These are phyloP conservation scores for Pythium rishiriense DNA, from an alignment of 352 stramenopile species.

Conservation along the genomic window DNA sequence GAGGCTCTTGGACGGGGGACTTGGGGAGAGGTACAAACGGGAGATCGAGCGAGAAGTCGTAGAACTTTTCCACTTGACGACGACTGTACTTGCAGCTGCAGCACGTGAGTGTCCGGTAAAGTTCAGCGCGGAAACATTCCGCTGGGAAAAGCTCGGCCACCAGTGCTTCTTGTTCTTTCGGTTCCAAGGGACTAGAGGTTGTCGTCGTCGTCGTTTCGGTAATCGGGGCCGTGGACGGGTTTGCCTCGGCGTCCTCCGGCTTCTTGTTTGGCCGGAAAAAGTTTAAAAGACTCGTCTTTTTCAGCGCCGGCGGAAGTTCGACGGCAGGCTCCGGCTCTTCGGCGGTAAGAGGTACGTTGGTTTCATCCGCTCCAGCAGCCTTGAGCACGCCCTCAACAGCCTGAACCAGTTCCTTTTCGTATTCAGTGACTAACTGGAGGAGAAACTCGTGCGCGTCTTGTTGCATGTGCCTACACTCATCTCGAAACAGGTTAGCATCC, in stretches of 20 bases:
- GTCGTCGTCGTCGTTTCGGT: background rate
- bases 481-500: constrained; percentile 4
- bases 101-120: constrained; percentile 80
- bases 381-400: constrained; percentile 38
- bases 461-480: constrained; percentile 57
- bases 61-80: constrained; percentile 79
- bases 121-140: constrained; percentile 76
- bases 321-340: background rate
- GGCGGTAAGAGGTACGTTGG: constrained; percentile 13
- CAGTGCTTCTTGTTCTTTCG: constrained; percentile 37
- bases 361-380: constrained; percentile 14
- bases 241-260: background rate
- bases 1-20: background rate
- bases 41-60: constrained; percentile 86
- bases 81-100: constrained; percentile 74
- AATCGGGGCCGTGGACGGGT: background rate
- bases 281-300: constrained; percentile 53
- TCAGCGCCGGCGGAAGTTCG: constrained; percentile 21
- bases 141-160: constrained; percentile 61
- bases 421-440: constrained; percentile 80
- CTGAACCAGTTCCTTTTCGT: constrained; percentile 76
- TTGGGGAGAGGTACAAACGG: constrained; percentile 28
- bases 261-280: constrained; percentile 53
- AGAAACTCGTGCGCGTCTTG: constrained; percentile 89
- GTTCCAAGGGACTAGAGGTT: background rate